Percentiles rank a stretch among this genome's conserved stretches.
phyloP scores from a whole-genome alignment of 2,329 filamentous ascomycete genomes.

The Beauveria pseudobassiana region DNA sequence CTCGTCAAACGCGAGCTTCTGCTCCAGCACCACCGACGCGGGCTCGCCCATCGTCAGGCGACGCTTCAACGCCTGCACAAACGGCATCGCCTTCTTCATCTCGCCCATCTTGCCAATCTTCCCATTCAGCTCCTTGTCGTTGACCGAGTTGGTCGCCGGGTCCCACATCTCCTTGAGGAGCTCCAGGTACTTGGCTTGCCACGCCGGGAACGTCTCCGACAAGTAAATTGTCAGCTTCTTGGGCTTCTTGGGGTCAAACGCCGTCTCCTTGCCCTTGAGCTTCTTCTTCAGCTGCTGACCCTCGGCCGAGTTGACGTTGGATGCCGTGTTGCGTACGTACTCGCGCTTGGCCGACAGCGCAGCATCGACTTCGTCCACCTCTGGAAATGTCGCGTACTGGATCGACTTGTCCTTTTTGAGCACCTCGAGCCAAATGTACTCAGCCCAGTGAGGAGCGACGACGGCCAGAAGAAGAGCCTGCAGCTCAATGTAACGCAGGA shows the following conservation, averaged over 20 bases:
- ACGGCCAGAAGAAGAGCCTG: slow-evolving; percentile 77
- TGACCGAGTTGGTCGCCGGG: slow-evolving; percentile 48
- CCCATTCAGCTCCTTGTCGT: slow-evolving; percentile 75
- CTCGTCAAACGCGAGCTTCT: slow-evolving; percentile 85
- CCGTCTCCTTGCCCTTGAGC: slow-evolving; percentile 79
- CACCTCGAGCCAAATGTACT: slow-evolving; percentile 90
- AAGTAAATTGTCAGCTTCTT: slow-evolving; percentile 87
- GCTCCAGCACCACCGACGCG: slow-evolving; percentile 63
- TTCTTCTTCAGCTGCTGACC: slow-evolving; percentile 78
- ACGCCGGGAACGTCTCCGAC: slow-evolving; percentile 71
- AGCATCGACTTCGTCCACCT: slow-evolving; percentile 53
- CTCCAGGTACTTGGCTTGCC: slow-evolving; percentile 88
- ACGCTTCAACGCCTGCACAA: slow-evolving; percentile 81
- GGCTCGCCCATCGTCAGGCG: slow-evolving; percentile 66
- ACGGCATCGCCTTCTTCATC: slow-evolving; percentile 98
- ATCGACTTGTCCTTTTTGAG: slow-evolving; percentile 69
- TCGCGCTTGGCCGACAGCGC: slow-evolving; percentile 67
- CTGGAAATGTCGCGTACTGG: slow-evolving; percentile 71
- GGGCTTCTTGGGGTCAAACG: slow-evolving; percentile 83
- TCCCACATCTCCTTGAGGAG: slow-evolving; percentile 67
- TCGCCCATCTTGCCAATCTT: slow-evolving; percentile 76
- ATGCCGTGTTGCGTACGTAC: slow-evolving; percentile 70
- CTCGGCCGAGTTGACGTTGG: slow-evolving; percentile 75
- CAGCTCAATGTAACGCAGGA: slow-evolving; percentile 74
- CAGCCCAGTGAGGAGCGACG: slow-evolving; percentile 87